A percentile compares a stretch with the other conserved stretches of the same genome.
Conservation (phyloP, 2,329 filamentous ascomycete genomes). For the Scedosporium boydii region DNA sequence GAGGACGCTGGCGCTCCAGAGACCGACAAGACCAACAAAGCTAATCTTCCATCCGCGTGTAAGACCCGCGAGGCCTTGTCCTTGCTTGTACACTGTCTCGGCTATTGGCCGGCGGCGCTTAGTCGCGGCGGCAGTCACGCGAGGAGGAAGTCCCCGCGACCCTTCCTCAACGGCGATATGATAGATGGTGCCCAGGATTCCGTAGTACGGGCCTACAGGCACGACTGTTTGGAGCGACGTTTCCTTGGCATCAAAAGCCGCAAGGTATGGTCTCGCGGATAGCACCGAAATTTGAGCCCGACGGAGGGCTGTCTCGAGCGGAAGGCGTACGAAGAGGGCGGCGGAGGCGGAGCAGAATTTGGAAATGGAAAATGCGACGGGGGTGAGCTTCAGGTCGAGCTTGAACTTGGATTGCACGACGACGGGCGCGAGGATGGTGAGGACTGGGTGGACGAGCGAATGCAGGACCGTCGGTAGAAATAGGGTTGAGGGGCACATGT, state of each 20-base stretch:
- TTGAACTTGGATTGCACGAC: constrained; percentile 76
- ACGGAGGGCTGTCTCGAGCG: constrained; percentile 83
- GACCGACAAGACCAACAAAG: constrained; percentile 66
- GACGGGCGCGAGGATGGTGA: constrained; percentile 75
- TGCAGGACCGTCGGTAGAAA: constrained; percentile 80
- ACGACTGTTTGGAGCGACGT: constrained; percentile 62
- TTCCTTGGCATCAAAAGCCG: constrained; percentile 34
- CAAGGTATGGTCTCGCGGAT: constrained; percentile 40
- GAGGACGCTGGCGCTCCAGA: constrained; percentile 61
- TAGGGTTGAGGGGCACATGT: constrained; percentile 60
- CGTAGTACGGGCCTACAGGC: constrained; percentile 68
- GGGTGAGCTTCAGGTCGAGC: constrained; percentile 73
- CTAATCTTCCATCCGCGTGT: constrained; percentile 70
- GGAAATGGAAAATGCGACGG: constrained; percentile 70
- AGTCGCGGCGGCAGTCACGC: constrained; percentile 1
- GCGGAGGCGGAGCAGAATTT: constrained; percentile 72
- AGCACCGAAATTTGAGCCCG: constrained; percentile 75
- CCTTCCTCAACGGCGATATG: constrained; percentile 80
- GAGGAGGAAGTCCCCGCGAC: constrained; percentile 23
- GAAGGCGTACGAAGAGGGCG: constrained; percentile 79
- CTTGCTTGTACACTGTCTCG: constrained; percentile 42
- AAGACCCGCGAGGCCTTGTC: constrained; percentile 59
- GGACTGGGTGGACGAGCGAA: constrained; percentile 71
- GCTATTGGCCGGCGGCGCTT: constrained; percentile 1
- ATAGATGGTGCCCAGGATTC: constrained; percentile 88